These are phyloP conservation scores for Colletotrichum navitas DNA, from an alignment of 2,329 filamentous ascomycete genomes.

Conservation along the genomic window DNA sequence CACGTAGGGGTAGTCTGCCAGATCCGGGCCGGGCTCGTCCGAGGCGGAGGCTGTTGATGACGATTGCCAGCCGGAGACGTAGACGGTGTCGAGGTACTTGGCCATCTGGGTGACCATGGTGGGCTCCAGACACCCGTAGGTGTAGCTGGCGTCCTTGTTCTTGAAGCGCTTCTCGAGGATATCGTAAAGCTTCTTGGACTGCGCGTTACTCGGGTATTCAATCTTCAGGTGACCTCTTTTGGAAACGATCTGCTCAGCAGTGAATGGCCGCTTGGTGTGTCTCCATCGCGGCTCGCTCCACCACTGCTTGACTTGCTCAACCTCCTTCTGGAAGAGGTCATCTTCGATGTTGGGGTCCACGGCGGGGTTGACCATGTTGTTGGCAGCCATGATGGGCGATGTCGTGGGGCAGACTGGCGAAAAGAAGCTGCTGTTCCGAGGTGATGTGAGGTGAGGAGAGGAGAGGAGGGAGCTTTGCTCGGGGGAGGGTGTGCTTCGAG, in stretches of 20 bases:
- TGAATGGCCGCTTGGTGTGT: constrained; percentile 92
- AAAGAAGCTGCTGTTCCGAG: constrained; percentile 8
- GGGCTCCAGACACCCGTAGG: constrained; percentile 96
- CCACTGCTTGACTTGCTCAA: constrained; percentile 91
- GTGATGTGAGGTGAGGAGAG: not conserved
- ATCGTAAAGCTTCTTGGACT: constrained; percentile 94
- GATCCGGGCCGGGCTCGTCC: constrained; percentile 96
- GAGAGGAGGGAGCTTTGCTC: constrained; percentile 3
- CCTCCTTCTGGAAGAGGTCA: constrained; percentile 82
- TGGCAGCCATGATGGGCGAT: constrained; percentile 65
- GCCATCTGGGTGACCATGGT: constrained; percentile 99
- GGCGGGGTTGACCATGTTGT: constrained; percentile 71
- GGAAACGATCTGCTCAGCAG: constrained; percentile 94
- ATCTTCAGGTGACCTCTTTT: constrained; percentile 94
- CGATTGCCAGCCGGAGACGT: constrained; percentile 98
- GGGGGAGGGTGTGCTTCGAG: not conserved
- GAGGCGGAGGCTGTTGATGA: constrained; percentile 95
- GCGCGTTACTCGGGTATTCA: constrained; percentile 88
- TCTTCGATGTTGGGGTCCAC: constrained; percentile 71
- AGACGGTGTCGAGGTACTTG: constrained; percentile 97
- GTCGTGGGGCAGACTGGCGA: not conserved
- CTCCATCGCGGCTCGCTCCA: constrained; percentile 94
- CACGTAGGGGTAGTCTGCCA: constrained; percentile 96
- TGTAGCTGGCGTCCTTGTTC: constrained; percentile 89
- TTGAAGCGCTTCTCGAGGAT: constrained; percentile 90